Evolutionary conservation across 768 basidiomycete genomes (phyloP), one percentile per base, ranked within the genome.

Genomic region (Saitozyma sp.): DNA sequence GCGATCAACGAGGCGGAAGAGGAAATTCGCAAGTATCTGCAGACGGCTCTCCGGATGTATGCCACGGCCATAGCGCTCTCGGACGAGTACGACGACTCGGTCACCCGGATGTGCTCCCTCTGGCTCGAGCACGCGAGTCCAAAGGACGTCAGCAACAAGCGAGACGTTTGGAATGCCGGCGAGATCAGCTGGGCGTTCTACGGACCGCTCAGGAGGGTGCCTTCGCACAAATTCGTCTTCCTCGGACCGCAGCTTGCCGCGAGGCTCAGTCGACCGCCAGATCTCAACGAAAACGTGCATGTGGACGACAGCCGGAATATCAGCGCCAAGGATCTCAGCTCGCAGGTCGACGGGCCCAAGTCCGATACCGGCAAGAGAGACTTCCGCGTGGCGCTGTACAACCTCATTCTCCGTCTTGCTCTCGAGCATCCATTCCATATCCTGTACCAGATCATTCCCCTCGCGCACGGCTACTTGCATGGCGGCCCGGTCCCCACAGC

Each of bases 171-270:
- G 13, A 46, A 11, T 11, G 68, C 81, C 43, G 49, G 66, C 0
- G 84, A 86, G 1, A 76, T 92, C 9, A 78, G 79, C 13, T n/a
- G 20, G 14, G 52, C 14, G 57, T 60, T 20, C 9, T 43, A 40
- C 17, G 45, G 37, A 7, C 37, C 58, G n/a, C 40, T 60, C 20
- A 39, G 38, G 52, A 82, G 83, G 2, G 84, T 94, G 45, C 90
- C 93, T 0, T 90, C 93, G 0, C 84, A 86, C 63, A 98, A 98
- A 78, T 89, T 97, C 72, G 84, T 95, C 50, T 91, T 92, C 78
- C 83, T 98, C 58, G 87, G 91, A 9, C 92, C 94, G 79, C 96
- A 99, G 79, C 85, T 99, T 6, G 87, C 92, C 0, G 93, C 95
- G n/a, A 86, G 94, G 8, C 83, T 98, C 39, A 85, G 88, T 11